Base-by-base conservation (phyloP, 2,329 filamentous ascomycete species). In the Colletotrichum tabaci region DNA sequence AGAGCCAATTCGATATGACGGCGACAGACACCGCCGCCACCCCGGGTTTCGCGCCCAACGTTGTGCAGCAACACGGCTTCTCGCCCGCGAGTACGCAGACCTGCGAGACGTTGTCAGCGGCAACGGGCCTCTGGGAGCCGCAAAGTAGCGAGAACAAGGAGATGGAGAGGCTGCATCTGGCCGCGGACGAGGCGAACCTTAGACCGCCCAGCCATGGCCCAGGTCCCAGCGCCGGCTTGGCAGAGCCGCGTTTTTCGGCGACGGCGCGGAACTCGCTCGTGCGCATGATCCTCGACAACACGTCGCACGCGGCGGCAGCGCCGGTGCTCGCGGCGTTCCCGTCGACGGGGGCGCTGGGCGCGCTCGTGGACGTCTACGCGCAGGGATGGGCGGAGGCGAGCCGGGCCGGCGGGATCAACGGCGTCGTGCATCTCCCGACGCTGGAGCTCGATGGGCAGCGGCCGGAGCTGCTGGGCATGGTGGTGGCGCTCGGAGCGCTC, bases 371-470 rank as follows among this genome's bases (percentile, higher is more conserved):
- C 4, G 26, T 47, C 26, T 67, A 67, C 49, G 26, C 49, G 21
- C 15, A 15, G 5, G 16, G 40, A 7, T 62, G 40, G 40, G 65
- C 50, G 15, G 7, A 13, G 4, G 46, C 47, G 30, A 30, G 30
- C 30, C 7, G 7, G 30, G 30, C 30, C 7, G 30, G 30, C 1
- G 10, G 2, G 4, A 47, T 67, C n/a, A 38, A 62, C 15, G 47
- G 62, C n/a, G n/a, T 67, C 18, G 26, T 67, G 6, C 65, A 67
- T 18, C n/a, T 67, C 6, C 56, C 65, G 26, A 67, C 65, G 2
- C 56, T 67, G 1, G 35, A 46, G 6, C 38, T 47, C 23, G 40
- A 53, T 13, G 23, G 40, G 16, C 38, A 61, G 30, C 18, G 47
- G 13, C 57, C 65, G 0, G 57, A 62, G 23, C 3, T 67, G 9